Conservation (phyloP, 108 stramenopile genomes). For the Nitzschia palea region DNA sequence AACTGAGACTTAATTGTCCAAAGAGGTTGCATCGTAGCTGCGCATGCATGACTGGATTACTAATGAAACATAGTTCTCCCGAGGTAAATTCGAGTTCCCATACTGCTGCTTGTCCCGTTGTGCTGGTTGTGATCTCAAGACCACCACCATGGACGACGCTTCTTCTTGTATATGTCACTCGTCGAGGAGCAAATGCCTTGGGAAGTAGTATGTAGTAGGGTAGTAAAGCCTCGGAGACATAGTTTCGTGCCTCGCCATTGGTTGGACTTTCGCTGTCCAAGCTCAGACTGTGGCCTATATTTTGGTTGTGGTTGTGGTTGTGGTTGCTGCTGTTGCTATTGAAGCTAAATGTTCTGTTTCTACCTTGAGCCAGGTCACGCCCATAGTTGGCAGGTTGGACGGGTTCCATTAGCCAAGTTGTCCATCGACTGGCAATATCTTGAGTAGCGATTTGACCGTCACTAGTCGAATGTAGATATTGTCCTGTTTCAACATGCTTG, state of each 20-base stretch:
- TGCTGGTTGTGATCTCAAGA: not conserved
- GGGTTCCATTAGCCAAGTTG: constrained; percentile 8
- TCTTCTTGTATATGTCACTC: constrained; percentile 4
- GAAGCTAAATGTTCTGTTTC: not conserved
- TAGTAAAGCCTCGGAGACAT: not conserved
- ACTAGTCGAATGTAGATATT: constrained; percentile 13
- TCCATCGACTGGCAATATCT: constrained; percentile 7
- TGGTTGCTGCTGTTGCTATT: not conserved
- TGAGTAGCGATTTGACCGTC: constrained; percentile 3
- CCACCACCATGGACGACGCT: not conserved
- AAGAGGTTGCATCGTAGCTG: constrained; percentile 46
- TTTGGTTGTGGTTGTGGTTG: not conserved
- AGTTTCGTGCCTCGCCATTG: not conserved
- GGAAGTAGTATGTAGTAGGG: constrained; percentile 14
- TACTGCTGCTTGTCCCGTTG: not conserved
- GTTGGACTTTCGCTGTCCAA: not conserved
- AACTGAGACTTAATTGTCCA: constrained; percentile 33
- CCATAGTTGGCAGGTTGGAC: constrained; percentile 3
- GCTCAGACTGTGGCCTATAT: not conserved
- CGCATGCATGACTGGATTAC: constrained; percentile 22
- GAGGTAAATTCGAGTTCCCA: constrained; percentile 35
- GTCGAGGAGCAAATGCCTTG: constrained; percentile 3
- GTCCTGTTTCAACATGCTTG: constrained; percentile 16
- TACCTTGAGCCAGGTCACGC: not conserved
- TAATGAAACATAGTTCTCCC: constrained; percentile 34